Percentiles rank a stretch among this genome's conserved stretches.
Evolutionary conservation across 176 grass and related monocot genomes (phyloP).

Genomic region (Carex kokanica): DNA sequence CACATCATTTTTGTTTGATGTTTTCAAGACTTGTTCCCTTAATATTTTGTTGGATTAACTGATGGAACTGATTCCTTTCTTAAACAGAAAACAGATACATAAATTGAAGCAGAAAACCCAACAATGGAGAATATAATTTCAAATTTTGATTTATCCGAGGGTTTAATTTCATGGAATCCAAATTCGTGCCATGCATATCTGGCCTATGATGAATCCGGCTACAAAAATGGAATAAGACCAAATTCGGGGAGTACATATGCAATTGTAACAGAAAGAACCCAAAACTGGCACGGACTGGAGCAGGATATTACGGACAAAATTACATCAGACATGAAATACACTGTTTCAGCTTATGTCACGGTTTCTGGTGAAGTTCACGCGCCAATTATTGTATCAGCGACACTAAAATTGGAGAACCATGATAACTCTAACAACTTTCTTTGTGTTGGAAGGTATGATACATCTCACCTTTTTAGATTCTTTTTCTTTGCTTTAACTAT

Average conservation of each 20-base stretch:
- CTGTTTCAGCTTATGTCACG: constrained; percentile 54
- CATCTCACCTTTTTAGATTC: constrained; percentile 21
- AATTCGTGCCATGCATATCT: constrained; percentile 73
- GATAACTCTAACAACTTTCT: constrained; percentile 49
- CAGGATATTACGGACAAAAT: constrained; percentile 74
- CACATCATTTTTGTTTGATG: constrained; percentile 20
- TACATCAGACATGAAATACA: constrained; percentile 49
- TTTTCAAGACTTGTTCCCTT: background rate
- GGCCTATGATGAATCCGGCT: constrained; percentile 52
- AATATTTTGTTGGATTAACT: background rate
- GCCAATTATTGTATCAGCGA: constrained; percentile 48
- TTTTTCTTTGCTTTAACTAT: constrained; percentile 7
- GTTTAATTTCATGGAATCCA: constrained; percentile 56
- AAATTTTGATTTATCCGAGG: constrained; percentile 83
- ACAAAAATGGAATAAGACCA: constrained; percentile 61
- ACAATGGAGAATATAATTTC: constrained; percentile 68
- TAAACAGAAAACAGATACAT: constrained; percentile 39
- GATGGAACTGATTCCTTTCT: background rate
- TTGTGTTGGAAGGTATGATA: constrained; percentile 55
- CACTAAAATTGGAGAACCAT: constrained; percentile 63
- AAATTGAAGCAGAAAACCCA: constrained; percentile 21
- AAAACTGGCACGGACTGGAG: constrained; percentile 87
- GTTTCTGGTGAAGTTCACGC: constrained; percentile 55
- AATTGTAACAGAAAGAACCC: constrained; percentile 63
- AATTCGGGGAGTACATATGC: constrained; percentile 71